Conservation (phyloP, 164 flowering plant species). For the Platanus orientalis region DNA sequence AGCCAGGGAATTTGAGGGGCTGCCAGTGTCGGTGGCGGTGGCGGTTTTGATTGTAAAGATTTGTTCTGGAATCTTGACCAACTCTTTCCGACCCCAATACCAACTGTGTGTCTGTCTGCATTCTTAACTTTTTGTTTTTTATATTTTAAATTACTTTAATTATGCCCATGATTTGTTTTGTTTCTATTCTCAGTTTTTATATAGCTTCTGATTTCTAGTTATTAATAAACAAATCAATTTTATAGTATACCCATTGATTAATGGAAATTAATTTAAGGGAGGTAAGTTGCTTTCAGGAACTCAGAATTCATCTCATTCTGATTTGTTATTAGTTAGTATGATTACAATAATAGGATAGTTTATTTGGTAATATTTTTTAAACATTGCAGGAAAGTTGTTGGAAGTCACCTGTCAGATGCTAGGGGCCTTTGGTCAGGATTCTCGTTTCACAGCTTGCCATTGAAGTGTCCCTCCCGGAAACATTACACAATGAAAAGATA, state of each 20-base stretch:
- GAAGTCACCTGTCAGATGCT: slow-evolving; percentile 71
- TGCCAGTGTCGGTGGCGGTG: no score
- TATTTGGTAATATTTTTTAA: background rate
- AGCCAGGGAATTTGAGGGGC: background rate
- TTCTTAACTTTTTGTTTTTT: background rate
- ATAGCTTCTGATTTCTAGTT: no score
- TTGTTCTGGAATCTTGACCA: background rate
- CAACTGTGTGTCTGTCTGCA: background rate
- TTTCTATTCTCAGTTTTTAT: background rate
- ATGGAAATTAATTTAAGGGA: background rate
- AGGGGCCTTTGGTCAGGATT: slow-evolving; percentile 51
- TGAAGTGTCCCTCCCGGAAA: slow-evolving; percentile 20
- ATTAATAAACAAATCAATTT: no score
- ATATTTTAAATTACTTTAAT: background rate
- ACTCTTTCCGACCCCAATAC: background rate
- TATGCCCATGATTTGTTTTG: background rate
- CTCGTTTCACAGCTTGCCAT: slow-evolving; percentile 54
- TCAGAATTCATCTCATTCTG: background rate
- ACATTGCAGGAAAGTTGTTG: slow-evolving; percentile 57
- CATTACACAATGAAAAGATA: background rate
- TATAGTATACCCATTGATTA: background rate
- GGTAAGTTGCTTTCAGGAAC: background rate
- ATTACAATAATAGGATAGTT: no score
- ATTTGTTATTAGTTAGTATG: background rate
- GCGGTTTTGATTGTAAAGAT: no score